Percentiles rank a stretch among this genome's conserved stretches.
Evolutionary conservation across 78 protist genomes (phyloP).

Genomic region (Polysphondylium violaceum): DNA sequence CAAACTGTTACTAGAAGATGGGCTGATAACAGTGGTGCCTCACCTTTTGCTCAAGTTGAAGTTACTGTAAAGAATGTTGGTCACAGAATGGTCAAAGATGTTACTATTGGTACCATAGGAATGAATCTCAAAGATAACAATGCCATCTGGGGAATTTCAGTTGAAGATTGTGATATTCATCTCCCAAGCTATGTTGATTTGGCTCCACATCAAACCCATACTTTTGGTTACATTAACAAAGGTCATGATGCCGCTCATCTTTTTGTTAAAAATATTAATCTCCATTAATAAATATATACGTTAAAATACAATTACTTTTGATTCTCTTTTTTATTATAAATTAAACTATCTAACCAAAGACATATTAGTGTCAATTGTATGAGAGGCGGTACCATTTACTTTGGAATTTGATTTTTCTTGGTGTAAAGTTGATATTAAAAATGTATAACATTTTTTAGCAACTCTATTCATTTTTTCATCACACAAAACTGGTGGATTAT

Average conservation of each 20-base stretch:
- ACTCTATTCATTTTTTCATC: slow-evolving; percentile 55
- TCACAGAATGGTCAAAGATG: not conserved
- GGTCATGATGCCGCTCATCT: slow-evolving; percentile 20
- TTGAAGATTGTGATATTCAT: no score
- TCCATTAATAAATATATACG: no score
- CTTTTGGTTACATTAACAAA: slow-evolving; percentile 15
- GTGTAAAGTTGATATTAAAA: slow-evolving; percentile 3
- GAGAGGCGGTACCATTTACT: no score
- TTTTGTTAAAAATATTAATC: not conserved
- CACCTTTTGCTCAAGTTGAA: slow-evolving; percentile 19
- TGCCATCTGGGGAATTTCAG: not conserved
- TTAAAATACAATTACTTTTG: no score
- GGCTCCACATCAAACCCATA: not conserved
- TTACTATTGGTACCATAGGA: slow-evolving; percentile 23
- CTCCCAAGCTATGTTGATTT: not conserved
- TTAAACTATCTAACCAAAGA: no score
- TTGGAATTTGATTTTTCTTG: slow-evolving; percentile 4
- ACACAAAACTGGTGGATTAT: not conserved
- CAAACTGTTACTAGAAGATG: slow-evolving; percentile 21
- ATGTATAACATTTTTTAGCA: slow-evolving; percentile 27
- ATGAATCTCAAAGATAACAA: not conserved
- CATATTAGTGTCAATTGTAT: no score
- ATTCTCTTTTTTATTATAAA: no score
- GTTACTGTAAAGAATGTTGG: slow-evolving; percentile 16
- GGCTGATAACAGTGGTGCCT: slow-evolving; percentile 38